Evolutionary conservation across 2,329 filamentous ascomycete genomes (phyloP).

Genomic region (Albifimbria verrucaria): DNA sequence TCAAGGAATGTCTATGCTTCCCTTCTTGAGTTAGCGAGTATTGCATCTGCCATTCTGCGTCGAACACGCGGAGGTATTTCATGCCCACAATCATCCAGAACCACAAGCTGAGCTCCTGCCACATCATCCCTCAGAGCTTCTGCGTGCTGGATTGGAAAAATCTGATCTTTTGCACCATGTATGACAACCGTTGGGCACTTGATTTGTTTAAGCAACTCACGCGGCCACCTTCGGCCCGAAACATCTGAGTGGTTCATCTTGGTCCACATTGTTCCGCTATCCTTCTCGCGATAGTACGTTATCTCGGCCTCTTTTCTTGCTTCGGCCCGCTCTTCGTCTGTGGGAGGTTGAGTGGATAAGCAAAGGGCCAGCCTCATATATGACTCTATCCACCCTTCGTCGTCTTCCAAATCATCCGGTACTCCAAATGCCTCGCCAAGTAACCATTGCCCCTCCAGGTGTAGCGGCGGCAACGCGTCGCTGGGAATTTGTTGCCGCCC

Average conservation of each 20-base stretch:
- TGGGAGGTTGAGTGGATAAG: conserved; percentile 8
- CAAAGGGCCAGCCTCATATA: conserved; percentile 9
- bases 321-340: conserved; percentile 12
- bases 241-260: conserved; percentile 24
- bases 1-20: too few species aligned
- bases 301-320: conserved; percentile 9
- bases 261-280: conserved; percentile 20
- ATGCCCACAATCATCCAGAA: conserved; percentile 18
- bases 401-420: conserved; percentile 8
- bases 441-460: not conserved
- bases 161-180: conserved; percentile 24
- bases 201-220: conserved; percentile 16
- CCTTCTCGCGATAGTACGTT: conserved; percentile 14
- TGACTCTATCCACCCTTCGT: conserved; percentile 10
- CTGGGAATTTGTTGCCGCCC: conserved; percentile 10
- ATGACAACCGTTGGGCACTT: conserved; percentile 23
- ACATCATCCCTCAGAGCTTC: conserved; percentile 20
- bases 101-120: conserved; percentile 15
- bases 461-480: conserved; percentile 11
- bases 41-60: not conserved
- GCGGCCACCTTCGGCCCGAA: conserved; percentile 18
- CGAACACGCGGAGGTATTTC: conserved; percentile 10
- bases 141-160: conserved; percentile 21
- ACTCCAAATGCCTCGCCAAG: not conserved
- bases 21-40: not conserved